Evolutionary conservation across 371 early-diverging fungal genomes (phyloP).

Genomic region (Actinomortierella ambigua): DNA sequence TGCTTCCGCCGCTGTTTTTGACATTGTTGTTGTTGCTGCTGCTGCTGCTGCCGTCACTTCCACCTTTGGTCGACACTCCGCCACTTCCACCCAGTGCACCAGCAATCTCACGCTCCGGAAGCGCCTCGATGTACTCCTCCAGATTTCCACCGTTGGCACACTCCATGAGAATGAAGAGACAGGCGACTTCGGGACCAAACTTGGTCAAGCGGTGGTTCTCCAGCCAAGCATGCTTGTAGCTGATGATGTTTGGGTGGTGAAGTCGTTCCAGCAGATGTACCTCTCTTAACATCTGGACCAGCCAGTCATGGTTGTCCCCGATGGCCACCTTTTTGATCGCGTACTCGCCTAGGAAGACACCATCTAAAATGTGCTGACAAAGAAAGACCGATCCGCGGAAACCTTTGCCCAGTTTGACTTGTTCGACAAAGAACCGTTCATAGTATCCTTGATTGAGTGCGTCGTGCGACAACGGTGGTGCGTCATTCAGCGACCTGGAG

Average conservation of each 20-base stretch:
- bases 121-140: slow-evolving; percentile 82
- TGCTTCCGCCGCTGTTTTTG: slow-evolving; percentile 6
- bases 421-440: slow-evolving; percentile 90
- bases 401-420: slow-evolving; percentile 87
- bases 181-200: slow-evolving; percentile 92
- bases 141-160: slow-evolving; percentile 96
- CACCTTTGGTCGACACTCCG: slow-evolving; percentile 6
- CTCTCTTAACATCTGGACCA: slow-evolving; percentile 92
- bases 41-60: neutral
- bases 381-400: slow-evolving; percentile 90
- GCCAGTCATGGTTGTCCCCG: slow-evolving; percentile 90
- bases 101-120: slow-evolving; percentile 9
- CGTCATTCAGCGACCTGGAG: neutral
- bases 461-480: slow-evolving; percentile 46
- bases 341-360: slow-evolving; percentile 82
- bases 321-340: slow-evolving; percentile 95
- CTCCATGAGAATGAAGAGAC: slow-evolving; percentile 96
- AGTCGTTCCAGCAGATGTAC: slow-evolving; percentile 90
- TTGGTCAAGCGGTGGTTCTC: slow-evolving; percentile 79
- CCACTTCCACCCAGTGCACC: slow-evolving; percentile 1
- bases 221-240: slow-evolving; percentile 94
- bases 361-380: slow-evolving; percentile 88
- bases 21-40: slow-evolving; percentile 3
- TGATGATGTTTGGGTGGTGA: slow-evolving; percentile 90
- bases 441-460: slow-evolving; percentile 94